A percentile compares a stretch with the other conserved stretches of the same genome.
These are phyloP conservation scores for Cryptococcus deneoformans DNA, from an alignment of 1,284 basidiomycete genomes.

Conservation along the genomic window DNA sequence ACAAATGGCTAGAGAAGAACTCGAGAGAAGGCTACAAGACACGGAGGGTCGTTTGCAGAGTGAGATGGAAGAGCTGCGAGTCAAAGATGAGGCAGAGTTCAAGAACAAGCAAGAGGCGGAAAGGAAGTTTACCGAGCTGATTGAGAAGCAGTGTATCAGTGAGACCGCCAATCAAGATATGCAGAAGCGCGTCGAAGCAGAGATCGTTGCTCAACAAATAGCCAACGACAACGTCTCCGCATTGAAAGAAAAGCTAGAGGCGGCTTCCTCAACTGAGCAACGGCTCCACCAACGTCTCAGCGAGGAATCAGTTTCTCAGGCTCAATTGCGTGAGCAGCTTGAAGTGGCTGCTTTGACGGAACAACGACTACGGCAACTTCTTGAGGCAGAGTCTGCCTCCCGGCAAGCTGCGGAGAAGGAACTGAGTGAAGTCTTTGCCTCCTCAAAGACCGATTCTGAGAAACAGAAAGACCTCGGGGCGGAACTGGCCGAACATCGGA, in stretches of 20 bases:
- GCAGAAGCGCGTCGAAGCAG: not conserved
- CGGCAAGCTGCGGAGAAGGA: not conserved
- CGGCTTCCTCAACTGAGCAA: not conserved
- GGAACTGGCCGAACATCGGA: not conserved
- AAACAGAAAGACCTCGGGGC: not conserved
- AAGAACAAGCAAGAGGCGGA: not conserved
- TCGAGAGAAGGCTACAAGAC: not conserved
- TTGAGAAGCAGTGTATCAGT: not conserved
- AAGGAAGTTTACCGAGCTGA: not conserved
- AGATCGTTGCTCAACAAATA: not conserved
- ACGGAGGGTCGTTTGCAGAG: not conserved
- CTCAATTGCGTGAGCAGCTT: not conserved
- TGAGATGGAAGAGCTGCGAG: not conserved
- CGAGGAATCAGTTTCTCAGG: not conserved
- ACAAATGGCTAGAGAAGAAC: not conserved
- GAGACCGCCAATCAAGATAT: not conserved
- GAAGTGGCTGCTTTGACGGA: not conserved
- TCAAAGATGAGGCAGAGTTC: not conserved
- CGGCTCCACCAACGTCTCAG: not conserved
- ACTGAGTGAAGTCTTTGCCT: not conserved
- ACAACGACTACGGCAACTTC: not conserved
- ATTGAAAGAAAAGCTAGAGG: not conserved
- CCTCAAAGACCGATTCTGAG: not conserved
- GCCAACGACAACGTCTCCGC: slow-evolving; percentile 3
- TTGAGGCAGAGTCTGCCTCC: not conserved